Conservation (phyloP, 2,329 filamentous ascomycete genomes). For the Nothopassalora personata region DNA sequence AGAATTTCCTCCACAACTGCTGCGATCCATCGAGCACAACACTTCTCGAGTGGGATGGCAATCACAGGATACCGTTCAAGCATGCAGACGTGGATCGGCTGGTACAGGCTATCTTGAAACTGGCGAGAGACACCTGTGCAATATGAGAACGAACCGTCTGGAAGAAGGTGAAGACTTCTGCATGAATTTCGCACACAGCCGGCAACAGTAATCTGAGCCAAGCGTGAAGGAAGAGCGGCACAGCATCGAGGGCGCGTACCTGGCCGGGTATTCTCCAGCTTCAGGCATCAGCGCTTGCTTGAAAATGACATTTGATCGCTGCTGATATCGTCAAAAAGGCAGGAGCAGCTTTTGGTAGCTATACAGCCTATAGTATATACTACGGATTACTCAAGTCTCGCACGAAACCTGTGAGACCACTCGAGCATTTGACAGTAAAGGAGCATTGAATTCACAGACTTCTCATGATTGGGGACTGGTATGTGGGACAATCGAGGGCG, state of each 20-base stretch:
- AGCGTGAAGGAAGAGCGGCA: background rate
- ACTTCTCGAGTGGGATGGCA: constrained; percentile 63
- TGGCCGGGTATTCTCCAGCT: background rate
- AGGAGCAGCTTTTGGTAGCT: background rate
- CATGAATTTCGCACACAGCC: background rate
- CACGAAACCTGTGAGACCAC: background rate
- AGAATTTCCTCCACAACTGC: constrained; percentile 49
- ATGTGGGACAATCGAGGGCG: background rate
- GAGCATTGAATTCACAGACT: background rate
- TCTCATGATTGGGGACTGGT: background rate
- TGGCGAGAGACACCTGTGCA: background rate
- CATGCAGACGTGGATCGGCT: constrained; percentile 40
- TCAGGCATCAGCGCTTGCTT: background rate
- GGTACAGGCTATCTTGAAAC: background rate
- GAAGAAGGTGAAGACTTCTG: too few relatives aligned
- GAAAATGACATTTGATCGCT: background rate
- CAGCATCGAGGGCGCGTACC: background rate
- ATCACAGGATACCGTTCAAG: constrained; percentile 63
- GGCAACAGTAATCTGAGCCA: background rate
- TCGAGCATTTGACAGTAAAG: background rate
- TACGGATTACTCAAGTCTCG: background rate
- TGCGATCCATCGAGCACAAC: constrained; percentile 48
- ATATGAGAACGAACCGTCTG: background rate
- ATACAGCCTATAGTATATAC: background rate
- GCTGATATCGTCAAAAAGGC: background rate